phyloP scores from a whole-genome alignment of 129 eudicot genomes.

The Silybum marianum region DNA sequence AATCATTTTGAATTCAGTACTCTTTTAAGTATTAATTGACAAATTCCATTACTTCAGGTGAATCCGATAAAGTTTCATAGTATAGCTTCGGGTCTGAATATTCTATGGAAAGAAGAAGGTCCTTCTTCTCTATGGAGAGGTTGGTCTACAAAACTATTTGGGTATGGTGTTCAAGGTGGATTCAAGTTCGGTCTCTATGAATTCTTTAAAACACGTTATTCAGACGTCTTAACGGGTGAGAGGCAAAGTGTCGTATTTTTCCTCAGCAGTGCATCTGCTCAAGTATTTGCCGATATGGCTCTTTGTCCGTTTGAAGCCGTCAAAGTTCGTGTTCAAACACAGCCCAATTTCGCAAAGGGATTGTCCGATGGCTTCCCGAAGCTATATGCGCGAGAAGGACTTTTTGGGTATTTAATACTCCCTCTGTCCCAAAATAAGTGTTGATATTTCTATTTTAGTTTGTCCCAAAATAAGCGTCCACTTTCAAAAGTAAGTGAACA shows the following conservation, averaged over 20 bases:
- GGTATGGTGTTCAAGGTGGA: slow-evolving; percentile 94
- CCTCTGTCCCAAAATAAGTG: neutral
- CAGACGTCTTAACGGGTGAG: slow-evolving; percentile 53
- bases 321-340: slow-evolving; percentile 84
- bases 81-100: slow-evolving; percentile 71
- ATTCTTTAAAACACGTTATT: slow-evolving; percentile 66
- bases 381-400: slow-evolving; percentile 73
- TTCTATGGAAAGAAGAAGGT: slow-evolving; percentile 81
- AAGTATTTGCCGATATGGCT: slow-evolving; percentile 86
- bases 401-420: slow-evolving; percentile 52
- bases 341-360: slow-evolving; percentile 76
- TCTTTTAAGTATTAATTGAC: neutral
- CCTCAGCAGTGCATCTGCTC: slow-evolving; percentile 88
- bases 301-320: slow-evolving; percentile 94
- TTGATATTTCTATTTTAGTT: no score
- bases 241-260: slow-evolving; percentile 62
- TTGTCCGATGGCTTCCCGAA: slow-evolving; percentile 90
- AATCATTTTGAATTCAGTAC: neutral
- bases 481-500: neutral
- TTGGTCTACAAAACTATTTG: slow-evolving; percentile 86
- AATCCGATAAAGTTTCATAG: slow-evolving; percentile 71
- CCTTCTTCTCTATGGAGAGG: slow-evolving; percentile 85
- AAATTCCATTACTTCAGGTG: slow-evolving; percentile 47
- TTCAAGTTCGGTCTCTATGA: slow-evolving; percentile 88
- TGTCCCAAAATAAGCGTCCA: neutral